phyloP scores from a whole-genome alignment of 2,329 filamentous ascomycete species.

The Cytospora piceae region DNA sequence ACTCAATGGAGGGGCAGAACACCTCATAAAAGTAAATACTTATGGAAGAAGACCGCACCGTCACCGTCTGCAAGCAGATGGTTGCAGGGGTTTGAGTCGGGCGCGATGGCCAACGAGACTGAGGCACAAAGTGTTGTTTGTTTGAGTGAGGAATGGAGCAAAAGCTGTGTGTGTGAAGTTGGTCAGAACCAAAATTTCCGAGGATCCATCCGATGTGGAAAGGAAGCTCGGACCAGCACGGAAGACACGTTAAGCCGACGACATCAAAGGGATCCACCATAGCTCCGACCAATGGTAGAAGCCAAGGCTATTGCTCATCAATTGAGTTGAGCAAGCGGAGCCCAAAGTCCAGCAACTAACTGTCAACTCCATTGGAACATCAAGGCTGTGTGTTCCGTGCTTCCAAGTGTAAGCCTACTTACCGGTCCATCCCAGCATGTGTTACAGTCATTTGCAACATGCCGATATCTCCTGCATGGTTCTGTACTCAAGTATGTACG shows the following conservation, averaged over 20 bases:
- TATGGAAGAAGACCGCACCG: background rate
- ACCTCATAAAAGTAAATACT: conserved; percentile 22
- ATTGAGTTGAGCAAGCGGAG: too few species aligned
- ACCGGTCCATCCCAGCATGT: too few species aligned
- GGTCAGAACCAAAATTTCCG: conserved; percentile 9
- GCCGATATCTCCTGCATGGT: too few species aligned
- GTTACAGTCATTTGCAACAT: too few species aligned
- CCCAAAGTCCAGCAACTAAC: too few species aligned
- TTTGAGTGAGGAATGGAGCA: background rate
- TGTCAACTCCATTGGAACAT: too few species aligned
- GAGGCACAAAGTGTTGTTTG: background rate
- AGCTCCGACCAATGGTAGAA: background rate
- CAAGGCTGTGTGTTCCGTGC: too few species aligned
- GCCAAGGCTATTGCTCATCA: background rate
- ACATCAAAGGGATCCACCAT: background rate
- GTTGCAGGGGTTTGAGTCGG: background rate
- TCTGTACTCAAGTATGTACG: too few species aligned
- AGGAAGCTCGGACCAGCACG: conserved; percentile 21
- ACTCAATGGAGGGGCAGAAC: conserved; percentile 15
- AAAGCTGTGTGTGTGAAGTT: conserved; percentile 8
- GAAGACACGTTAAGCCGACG: conserved; percentile 4
- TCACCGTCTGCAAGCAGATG: background rate
- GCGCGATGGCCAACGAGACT: background rate
- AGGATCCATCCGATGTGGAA: background rate
- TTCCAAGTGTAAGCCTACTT: too few species aligned